phyloP scores from a whole-genome alignment of 208 protist species.

The Sergeia podlipaevii region DNA sequence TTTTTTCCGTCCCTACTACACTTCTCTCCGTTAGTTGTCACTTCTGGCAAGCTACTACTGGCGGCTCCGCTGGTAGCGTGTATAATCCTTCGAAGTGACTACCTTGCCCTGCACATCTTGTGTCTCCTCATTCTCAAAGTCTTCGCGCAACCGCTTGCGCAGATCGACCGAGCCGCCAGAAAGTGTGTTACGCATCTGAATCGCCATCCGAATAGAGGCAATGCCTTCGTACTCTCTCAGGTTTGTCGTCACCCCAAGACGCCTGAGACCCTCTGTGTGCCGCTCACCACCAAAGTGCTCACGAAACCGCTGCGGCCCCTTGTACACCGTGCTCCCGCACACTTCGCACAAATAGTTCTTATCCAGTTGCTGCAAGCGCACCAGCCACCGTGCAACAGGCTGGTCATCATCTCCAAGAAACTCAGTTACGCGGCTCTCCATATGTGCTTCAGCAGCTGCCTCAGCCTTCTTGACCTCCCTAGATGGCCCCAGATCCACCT shows the following conservation, averaged over 20 bases:
- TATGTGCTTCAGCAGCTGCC: neutral
- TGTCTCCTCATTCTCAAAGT: constrained; percentile 78
- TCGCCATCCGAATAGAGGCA: constrained; percentile 62
- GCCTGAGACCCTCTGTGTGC: constrained; percentile 75
- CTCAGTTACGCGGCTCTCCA: constrained; percentile 12
- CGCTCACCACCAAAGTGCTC: constrained; percentile 85
- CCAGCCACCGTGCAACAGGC: constrained; percentile 76
- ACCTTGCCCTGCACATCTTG: constrained; percentile 80
- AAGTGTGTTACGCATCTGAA: constrained; percentile 69
- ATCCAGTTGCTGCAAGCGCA: constrained; percentile 78
- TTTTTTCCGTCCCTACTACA: constrained; percentile 6
- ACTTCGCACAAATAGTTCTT: constrained; percentile 83
- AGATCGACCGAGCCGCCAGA: constrained; percentile 21
- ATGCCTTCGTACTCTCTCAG: constrained; percentile 77
- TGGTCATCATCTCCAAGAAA: constrained; percentile 74
- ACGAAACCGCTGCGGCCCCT: constrained; percentile 79
- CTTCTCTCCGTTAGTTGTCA: neutral
- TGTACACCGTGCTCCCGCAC: constrained; percentile 84
- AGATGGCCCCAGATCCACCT: constrained; percentile 7
- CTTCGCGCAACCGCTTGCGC: constrained; percentile 61
- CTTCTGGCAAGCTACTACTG: neutral
- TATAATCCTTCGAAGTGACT: constrained; percentile 63
- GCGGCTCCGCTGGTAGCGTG: constrained; percentile 40
- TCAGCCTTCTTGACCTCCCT: neutral
- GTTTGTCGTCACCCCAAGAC: constrained; percentile 62